Percentiles rank a stretch among this genome's conserved stretches.
phyloP scores from a whole-genome alignment of 805 yeast species.

The Zygosaccharomyces siamensis region DNA sequence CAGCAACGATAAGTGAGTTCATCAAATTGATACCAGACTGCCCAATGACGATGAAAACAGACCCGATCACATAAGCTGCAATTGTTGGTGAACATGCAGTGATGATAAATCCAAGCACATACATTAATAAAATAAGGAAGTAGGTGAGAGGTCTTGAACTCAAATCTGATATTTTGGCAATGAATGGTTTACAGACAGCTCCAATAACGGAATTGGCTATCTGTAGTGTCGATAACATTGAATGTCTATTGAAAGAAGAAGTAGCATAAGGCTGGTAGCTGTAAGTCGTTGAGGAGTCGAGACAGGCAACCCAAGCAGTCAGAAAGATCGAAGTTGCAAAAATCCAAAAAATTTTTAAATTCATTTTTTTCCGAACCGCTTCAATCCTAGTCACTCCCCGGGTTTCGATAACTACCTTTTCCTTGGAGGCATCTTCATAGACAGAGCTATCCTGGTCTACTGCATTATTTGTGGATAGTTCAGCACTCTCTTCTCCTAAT shows the following conservation, averaged over 20 bases:
- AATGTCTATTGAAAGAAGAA: slow-evolving; percentile 37
- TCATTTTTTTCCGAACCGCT: slow-evolving; percentile 21
- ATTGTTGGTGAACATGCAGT: slow-evolving; percentile 38
- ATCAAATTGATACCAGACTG: slow-evolving; percentile 36
- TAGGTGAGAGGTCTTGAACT: slow-evolving; percentile 41
- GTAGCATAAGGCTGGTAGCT: slow-evolving; percentile 40
- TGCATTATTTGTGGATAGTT: neutral
- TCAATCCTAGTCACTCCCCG: slow-evolving; percentile 31
- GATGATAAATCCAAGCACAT: slow-evolving; percentile 36
- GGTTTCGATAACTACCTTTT: slow-evolving; percentile 10
- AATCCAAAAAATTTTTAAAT: slow-evolving; percentile 16
- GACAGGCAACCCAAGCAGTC: slow-evolving; percentile 29
- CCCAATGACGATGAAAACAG: slow-evolving; percentile 38
- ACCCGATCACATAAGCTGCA: slow-evolving; percentile 36
- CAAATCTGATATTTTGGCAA: slow-evolving; percentile 41
- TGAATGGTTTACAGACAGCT: slow-evolving; percentile 37
- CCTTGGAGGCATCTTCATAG: neutral
- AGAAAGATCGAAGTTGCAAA: slow-evolving; percentile 22
- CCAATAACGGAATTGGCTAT: slow-evolving; percentile 39
- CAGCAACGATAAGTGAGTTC: slow-evolving; percentile 35
- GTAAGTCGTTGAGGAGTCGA: slow-evolving; percentile 34
- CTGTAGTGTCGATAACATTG: slow-evolving; percentile 38
- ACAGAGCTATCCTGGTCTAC: neutral
- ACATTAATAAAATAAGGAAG: slow-evolving; percentile 30
- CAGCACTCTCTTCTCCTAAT: neutral